Conservation (phyloP, 169 alveolate species). For the Plasmodium vivax region DNA sequence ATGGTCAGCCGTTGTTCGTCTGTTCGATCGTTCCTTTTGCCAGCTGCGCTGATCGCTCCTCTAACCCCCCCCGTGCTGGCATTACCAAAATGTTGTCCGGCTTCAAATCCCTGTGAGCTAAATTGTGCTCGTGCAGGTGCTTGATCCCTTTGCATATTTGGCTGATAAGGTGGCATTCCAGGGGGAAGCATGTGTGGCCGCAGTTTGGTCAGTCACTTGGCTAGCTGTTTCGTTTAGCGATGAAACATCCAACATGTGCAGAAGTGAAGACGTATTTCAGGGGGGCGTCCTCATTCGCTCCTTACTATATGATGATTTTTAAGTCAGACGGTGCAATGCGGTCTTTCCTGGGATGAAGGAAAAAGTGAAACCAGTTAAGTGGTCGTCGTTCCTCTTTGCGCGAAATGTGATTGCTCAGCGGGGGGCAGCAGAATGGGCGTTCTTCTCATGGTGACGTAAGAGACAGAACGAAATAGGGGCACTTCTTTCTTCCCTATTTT, state of each 20-base stretch:
- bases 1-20: background rate
- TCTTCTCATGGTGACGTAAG: background rate
- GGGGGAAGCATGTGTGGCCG: background rate
- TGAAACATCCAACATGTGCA: background rate
- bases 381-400: background rate
- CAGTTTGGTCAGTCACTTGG: background rate
- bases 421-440: background rate
- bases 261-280: background rate
- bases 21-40: background rate
- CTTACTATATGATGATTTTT: slow-evolving; percentile 41
- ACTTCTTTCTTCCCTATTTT: background rate
- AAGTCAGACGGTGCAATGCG: slow-evolving; percentile 34
- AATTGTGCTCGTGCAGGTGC: slow-evolving; percentile 78
- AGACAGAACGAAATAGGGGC: background rate
- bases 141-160: slow-evolving; percentile 79
- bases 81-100: slow-evolving; percentile 84
- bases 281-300: background rate
- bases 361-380: background rate
- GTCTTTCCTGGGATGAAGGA: background rate
- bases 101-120: slow-evolving; percentile 83
- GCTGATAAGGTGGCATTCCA: slow-evolving; percentile 33
- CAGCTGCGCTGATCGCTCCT: background rate
- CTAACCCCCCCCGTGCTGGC: background rate
- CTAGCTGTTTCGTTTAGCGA: background rate
- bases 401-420: background rate